Evolutionary conservation across 2,329 filamentous ascomycete genomes (phyloP), one percentile per base, ranked within the genome.

Genomic region (Colletotrichum filicis): DNA sequence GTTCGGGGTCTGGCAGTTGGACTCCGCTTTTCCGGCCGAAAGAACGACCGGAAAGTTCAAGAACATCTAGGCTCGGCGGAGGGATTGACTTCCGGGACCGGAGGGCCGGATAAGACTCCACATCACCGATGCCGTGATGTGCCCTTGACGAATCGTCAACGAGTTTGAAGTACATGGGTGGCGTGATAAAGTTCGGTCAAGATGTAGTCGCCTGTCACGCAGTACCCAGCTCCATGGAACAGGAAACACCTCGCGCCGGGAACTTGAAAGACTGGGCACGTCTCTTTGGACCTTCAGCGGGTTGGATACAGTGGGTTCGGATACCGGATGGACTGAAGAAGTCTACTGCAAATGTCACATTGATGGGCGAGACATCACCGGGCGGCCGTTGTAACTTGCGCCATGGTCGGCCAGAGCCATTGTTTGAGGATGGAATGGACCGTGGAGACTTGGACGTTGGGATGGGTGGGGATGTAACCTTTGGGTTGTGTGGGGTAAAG

Each of bases 391-490:
- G 37, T 16, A 19, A 42, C 35, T 46, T 46, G 42, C n/a, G 3
- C 42, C 42, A n/a, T 46, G 24, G 24, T 26, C 24, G 4, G 24
- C 24, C 24, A 26, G 24, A 26, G 24, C 24, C 24, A 26, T 26
- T 26, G 24, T 26, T 26, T 26, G 42, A 19, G 42, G 42, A 55
- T 24, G 22, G 52, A 55, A 55, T 28, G 52, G 52, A 55, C 24
- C 42, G 42, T 46, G 42, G 37, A 42, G 37, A 7, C 16, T 7
- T 19, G 19, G 22, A 55, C 22, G 52, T 16, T 42, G 37, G 37
- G 37, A 42, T 16, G 22, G 4, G 52, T 32, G 61, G 61, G 30
- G 24, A 64, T 55, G 61, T 64, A 65, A 65, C 62, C 49, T 42
- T 56, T 56, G 49, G 5, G 8, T 19, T 16, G 61, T 55, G 46